These are phyloP conservation scores for Clarireedia hainanense DNA, from an alignment of 2,329 filamentous ascomycete species.

Conservation along the genomic window DNA sequence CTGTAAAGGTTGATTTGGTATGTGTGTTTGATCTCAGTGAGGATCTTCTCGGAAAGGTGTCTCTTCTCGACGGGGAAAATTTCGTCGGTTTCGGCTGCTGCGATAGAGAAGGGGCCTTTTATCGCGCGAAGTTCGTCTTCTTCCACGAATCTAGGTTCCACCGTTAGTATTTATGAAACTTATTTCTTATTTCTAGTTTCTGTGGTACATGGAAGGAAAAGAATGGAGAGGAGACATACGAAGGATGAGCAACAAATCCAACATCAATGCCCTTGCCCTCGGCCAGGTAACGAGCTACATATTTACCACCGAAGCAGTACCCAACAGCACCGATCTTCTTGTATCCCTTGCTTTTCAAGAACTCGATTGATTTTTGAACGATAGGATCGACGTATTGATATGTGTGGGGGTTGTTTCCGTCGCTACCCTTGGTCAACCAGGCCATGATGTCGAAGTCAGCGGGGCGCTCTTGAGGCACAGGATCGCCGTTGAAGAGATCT, in stretches of 20 bases:
- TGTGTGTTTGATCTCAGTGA: slow-evolving; percentile 42
- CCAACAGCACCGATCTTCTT: slow-evolving; percentile 58
- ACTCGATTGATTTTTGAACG: slow-evolving; percentile 44
- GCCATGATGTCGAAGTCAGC: slow-evolving; percentile 38
- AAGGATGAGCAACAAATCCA: slow-evolving; percentile 70
- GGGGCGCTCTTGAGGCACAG: slow-evolving; percentile 43
- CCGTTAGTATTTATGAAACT: neutral
- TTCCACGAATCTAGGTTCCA: slow-evolving; percentile 47
- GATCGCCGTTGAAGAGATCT: slow-evolving; percentile 63
- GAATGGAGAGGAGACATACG: slow-evolving; percentile 25
- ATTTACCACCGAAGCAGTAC: slow-evolving; percentile 71
- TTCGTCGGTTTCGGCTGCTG: slow-evolving; percentile 46
- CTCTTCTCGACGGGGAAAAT: slow-evolving; percentile 59
- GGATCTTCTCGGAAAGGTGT: slow-evolving; percentile 56
- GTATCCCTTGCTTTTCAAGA: slow-evolving; percentile 47
- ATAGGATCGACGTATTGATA: slow-evolving; percentile 29
- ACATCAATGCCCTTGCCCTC: slow-evolving; percentile 54
- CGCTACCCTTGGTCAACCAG: slow-evolving; percentile 36
- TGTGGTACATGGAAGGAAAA: neutral
- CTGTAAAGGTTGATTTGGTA: slow-evolving; percentile 72
- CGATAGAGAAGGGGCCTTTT: slow-evolving; percentile 58
- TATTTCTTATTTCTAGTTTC: neutral
- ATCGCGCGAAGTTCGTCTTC: slow-evolving; percentile 59
- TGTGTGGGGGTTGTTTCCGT: slow-evolving; percentile 29
- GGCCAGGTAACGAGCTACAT: slow-evolving; percentile 57